Evolutionary conservation across 257 asterid species (phyloP).

Genomic region (Oldenlandia corymbosa): DNA sequence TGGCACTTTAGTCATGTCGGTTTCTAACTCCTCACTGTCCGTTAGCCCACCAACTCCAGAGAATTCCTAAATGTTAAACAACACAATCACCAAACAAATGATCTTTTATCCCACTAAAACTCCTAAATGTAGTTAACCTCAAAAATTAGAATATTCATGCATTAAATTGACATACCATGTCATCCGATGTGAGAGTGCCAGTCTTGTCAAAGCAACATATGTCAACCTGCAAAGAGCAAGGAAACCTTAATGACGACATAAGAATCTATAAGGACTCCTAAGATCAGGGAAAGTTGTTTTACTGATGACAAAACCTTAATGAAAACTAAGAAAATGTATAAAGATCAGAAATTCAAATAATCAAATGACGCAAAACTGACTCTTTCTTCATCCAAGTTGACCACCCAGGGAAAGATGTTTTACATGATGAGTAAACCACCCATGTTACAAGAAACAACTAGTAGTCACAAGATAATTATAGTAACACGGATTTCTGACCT

Average conservation of each 20-base stretch:
- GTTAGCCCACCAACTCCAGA: slow-evolving; percentile 94
- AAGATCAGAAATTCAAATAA: too few species aligned
- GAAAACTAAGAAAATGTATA: too few species aligned
- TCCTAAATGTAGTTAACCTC: slow-evolving; percentile 10
- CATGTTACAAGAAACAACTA: background rate
- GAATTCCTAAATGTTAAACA: slow-evolving; percentile 62
- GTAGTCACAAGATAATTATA: background rate
- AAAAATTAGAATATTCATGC: background rate
- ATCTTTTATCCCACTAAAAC: too few species aligned
- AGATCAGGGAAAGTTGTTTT: too few species aligned
- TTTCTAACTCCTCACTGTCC: slow-evolving; percentile 64
- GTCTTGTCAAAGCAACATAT: slow-evolving; percentile 98
- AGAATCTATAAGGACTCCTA: too few species aligned
- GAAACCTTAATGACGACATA: background rate
- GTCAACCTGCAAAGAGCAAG: slow-evolving; percentile 67
- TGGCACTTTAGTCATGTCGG: slow-evolving; percentile 63
- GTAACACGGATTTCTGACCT: slow-evolving; percentile 43
- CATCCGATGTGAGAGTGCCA: slow-evolving; percentile 97
- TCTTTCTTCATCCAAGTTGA: too few species aligned
- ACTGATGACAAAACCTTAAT: too few species aligned
- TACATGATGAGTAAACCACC: background rate
- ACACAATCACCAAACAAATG: too few species aligned
- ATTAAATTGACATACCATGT: slow-evolving; percentile 63
- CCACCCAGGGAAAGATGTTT: too few species aligned
- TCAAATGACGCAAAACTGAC: too few species aligned